Conservation (phyloP, 176 grass and related monocot species). For the Eremochloa ophiuroides region DNA sequence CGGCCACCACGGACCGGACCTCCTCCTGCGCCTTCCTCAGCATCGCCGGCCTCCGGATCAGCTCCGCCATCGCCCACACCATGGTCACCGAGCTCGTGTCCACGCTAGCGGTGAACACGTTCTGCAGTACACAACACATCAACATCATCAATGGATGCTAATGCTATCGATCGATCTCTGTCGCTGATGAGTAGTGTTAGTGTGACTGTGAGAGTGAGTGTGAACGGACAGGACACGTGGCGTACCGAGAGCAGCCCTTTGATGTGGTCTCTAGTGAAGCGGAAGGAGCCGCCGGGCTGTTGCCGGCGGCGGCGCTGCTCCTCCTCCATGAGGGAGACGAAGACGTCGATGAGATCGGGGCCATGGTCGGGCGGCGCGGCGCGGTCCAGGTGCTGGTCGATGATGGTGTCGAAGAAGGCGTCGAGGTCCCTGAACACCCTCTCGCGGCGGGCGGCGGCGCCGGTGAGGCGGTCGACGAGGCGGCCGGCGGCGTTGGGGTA, state of each 20-base stretch:
- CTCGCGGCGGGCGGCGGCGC: constrained; percentile 5
- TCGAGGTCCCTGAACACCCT: constrained; percentile 20
- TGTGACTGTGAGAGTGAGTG: background rate
- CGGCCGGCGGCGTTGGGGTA: constrained; percentile 9
- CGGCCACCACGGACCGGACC: constrained; percentile 13
- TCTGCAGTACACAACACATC: background rate
- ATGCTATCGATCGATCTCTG: no score
- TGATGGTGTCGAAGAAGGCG: constrained; percentile 26
- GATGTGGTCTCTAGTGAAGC: constrained; percentile 33
- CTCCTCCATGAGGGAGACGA: constrained; percentile 11
- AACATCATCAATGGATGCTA: no score
- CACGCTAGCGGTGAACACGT: background rate
- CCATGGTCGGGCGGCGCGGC: no score
- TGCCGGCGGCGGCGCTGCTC: no score
- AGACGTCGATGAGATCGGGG: constrained; percentile 21
- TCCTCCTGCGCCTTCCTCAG: constrained; percentile 30
- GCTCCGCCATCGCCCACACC: constrained; percentile 39
- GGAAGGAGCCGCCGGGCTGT: background rate
- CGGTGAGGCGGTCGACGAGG: constrained; percentile 7
- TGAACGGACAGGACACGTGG: background rate
- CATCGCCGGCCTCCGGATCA: background rate
- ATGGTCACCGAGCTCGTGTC: constrained; percentile 33
- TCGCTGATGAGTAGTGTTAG: no score
- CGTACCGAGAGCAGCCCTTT: constrained; percentile 24
- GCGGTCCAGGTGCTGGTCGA: constrained; percentile 28